phyloP scores from a whole-genome alignment of 305 asterid genomes.

The Andrographis paniculata region DNA sequence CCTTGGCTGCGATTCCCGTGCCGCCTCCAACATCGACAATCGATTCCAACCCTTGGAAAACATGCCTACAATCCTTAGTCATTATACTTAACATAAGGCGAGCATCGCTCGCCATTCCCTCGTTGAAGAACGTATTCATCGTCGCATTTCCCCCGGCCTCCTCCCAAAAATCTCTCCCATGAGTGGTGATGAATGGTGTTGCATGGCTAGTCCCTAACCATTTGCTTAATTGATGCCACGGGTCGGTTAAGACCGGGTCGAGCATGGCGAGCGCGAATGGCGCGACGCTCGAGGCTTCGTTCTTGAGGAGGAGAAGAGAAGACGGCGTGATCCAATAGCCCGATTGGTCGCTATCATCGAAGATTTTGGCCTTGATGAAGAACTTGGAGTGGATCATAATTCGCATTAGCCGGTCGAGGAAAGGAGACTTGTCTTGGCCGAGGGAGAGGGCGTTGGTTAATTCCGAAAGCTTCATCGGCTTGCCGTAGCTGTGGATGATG shows the following conservation, averaged over 20 bases:
- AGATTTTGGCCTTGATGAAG: not conserved
- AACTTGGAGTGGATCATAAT: slow-evolving; percentile 1
- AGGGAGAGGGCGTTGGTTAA: not conserved
- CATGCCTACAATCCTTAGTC: slow-evolving; percentile 13
- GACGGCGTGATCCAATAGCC: not conserved
- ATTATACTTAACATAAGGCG: slow-evolving; percentile 12
- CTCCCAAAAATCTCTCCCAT: not conserved
- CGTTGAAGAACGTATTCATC: not conserved
- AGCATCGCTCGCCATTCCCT: slow-evolving; percentile 2
- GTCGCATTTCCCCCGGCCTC: not conserved
- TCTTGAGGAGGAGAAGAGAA: not conserved
- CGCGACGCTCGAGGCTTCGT: not conserved
- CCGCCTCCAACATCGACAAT: slow-evolving; percentile 30
- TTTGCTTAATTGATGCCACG: not conserved
- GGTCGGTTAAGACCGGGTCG: not conserved
- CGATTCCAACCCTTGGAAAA: slow-evolving; percentile 24
- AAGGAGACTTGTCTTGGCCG: not conserved
- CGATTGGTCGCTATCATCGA: not conserved
- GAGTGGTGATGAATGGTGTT: not conserved
- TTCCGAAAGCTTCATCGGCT: slow-evolving; percentile 11
- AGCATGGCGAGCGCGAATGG: not conserved
- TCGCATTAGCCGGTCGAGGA: not conserved
- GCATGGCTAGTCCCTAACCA: not conserved
- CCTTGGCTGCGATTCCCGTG: slow-evolving; percentile 20
- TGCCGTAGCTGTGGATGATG: slow-evolving; percentile 25